phyloP scores from a whole-genome alignment of 129 eudicot genomes.

The Tagetes patula region DNA sequence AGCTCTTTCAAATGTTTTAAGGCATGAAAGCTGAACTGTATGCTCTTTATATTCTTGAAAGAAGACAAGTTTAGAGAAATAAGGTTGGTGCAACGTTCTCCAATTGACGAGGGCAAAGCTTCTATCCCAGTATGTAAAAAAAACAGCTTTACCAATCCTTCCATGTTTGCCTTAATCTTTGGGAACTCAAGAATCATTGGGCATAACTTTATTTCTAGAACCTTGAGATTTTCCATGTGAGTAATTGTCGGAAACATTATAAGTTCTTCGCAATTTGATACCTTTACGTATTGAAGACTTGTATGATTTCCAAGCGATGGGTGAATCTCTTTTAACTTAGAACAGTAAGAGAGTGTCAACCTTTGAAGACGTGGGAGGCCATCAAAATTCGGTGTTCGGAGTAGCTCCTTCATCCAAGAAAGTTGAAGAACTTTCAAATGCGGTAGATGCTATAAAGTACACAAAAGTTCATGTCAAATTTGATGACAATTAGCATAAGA shows the following conservation, averaged over 20 bases:
- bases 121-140: neutral
- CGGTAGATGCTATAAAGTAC: neutral
- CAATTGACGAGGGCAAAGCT: neutral
- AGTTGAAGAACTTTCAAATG: slow-evolving; percentile 1
- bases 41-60: neutral
- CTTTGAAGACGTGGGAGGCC: neutral
- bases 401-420: neutral
- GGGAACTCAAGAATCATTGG: neutral
- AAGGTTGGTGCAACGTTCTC: neutral
- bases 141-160: neutral
- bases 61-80: neutral
- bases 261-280: neutral
- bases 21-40: neutral
- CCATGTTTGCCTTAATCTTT: slow-evolving; percentile 1
- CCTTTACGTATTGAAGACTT: neutral
- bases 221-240: neutral
- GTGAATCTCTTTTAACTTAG: neutral
- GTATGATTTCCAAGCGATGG: neutral
- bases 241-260: neutral
- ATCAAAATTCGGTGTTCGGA: slow-evolving; percentile 3
- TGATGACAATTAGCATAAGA: neutral
- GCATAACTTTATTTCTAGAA: neutral
- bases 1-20: neutral
- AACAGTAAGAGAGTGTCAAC: neutral
- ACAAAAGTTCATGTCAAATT: neutral